phyloP scores from a whole-genome alignment of 2,329 filamentous ascomycete species.

The Xylariaceae sp. region DNA sequence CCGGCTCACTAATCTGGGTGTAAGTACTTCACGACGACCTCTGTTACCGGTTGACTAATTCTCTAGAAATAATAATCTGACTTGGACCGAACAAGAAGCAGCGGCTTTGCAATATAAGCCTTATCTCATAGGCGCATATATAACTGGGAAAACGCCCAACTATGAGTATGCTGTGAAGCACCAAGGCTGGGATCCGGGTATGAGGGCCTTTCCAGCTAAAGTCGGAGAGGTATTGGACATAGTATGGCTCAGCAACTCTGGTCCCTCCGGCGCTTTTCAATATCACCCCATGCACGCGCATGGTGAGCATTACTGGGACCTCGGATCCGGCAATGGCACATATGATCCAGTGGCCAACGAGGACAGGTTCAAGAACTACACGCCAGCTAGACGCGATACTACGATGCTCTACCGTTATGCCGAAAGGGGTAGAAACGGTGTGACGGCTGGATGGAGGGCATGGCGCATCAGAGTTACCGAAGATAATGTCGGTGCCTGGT shows the following conservation, averaged over 20 bases:
- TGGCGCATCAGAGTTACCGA: constrained; percentile 49
- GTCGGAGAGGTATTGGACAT: constrained; percentile 55
- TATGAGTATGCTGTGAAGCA: constrained; percentile 48
- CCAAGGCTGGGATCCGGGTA: constrained; percentile 50
- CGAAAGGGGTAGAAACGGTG: constrained; percentile 36
- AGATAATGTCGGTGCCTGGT: constrained; percentile 54
- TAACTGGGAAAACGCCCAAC: constrained; percentile 48
- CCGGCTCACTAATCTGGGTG: constrained; percentile 37
- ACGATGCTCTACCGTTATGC: constrained; percentile 55
- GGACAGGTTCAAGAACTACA: constrained; percentile 34
- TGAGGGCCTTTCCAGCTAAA: constrained; percentile 47
- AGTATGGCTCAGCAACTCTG: constrained; percentile 43
- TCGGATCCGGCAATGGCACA: constrained; percentile 50
- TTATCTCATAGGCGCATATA: constrained; percentile 51
- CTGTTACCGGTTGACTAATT: background rate
- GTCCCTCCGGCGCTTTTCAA: constrained; percentile 38
- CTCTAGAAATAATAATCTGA: constrained; percentile 38
- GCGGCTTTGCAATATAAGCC: constrained; percentile 34
- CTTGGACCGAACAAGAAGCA: constrained; percentile 41
- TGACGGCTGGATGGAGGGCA: constrained; percentile 54
- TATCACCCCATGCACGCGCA: constrained; percentile 54
- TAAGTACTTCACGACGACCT: constrained; percentile 19
- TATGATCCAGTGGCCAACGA: constrained; percentile 51
- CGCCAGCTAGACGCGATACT: constrained; percentile 41
- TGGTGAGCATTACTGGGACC: constrained; percentile 50